phyloP scores from a whole-genome alignment of 1,139 yeast genomes.

The Diutina rugosa region DNA sequence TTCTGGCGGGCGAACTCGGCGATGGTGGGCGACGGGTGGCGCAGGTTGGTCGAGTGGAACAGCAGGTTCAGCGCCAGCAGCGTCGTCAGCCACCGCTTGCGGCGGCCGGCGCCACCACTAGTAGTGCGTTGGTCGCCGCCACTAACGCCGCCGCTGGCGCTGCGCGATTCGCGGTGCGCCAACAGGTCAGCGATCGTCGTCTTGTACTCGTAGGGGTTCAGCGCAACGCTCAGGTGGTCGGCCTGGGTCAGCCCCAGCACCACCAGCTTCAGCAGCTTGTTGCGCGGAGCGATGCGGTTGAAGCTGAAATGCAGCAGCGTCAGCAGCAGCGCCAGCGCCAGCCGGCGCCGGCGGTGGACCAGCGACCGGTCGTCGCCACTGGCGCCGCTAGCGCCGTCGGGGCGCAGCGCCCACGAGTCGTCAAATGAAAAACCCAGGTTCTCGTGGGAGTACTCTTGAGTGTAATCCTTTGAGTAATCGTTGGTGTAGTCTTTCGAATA shows the following conservation, averaged over 20 bases:
- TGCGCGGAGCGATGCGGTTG: neutral
- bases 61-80: neutral
- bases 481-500: neutral
- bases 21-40: conserved; percentile 2
- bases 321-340: neutral
- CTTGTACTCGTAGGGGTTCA: neutral
- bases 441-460: neutral
- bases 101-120: neutral
- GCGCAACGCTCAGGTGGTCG: neutral
- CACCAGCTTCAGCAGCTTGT: neutral
- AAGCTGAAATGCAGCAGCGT: neutral
- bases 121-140: neutral
- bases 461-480: neutral
- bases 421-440: neutral
- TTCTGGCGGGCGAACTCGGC: conserved; percentile 1
- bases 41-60: conserved; percentile 1
- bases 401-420: neutral
- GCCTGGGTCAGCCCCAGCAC: neutral
- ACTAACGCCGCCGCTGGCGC: neutral
- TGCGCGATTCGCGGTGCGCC: neutral
- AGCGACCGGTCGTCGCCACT: neutral
- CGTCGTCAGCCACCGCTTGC: neutral
- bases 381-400: neutral
- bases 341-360: neutral
- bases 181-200: conserved; percentile 1